These are phyloP conservation scores for Lolium rigidum DNA, from an alignment of 176 grass and related monocot genomes.

Conservation along the genomic window DNA sequence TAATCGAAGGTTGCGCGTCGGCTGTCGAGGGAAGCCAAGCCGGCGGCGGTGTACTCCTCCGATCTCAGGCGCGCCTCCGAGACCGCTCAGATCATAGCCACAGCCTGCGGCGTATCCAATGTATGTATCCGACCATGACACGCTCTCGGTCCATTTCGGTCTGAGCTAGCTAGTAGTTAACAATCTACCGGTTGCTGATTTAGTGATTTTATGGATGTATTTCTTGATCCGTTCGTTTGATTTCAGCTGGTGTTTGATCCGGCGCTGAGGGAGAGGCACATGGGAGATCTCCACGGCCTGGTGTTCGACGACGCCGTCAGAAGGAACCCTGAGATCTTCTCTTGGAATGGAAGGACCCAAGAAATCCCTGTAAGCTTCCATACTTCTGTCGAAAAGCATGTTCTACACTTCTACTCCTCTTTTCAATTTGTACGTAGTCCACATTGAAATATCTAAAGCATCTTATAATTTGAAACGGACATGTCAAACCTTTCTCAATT, in stretches of 20 bases:
- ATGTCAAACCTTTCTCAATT: no score
- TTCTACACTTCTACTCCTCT: no score
- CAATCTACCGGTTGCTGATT: not conserved
- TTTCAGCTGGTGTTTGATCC: slow-evolving; percentile 59
- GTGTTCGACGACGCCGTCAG: slow-evolving; percentile 55
- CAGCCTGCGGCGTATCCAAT: slow-evolving; percentile 44
- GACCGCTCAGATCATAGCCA: slow-evolving; percentile 60
- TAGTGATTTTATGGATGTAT: not conserved
- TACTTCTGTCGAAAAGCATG: not conserved
- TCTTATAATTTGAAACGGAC: no score
- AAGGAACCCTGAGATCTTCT: slow-evolving; percentile 52
- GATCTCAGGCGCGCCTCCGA: slow-evolving; percentile 69
- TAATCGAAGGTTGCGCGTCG: slow-evolving; percentile 49
- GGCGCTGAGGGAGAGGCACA: slow-evolving; percentile 68
- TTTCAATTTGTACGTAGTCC: no score
- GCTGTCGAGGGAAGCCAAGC: slow-evolving; percentile 61
- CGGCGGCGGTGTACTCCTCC: slow-evolving; percentile 65
- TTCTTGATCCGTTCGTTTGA: not conserved
- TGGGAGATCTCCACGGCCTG: slow-evolving; percentile 73
- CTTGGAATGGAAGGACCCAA: slow-evolving; percentile 44
- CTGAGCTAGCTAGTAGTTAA: no score
- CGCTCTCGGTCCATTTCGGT: no score
- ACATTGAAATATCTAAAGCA: no score
- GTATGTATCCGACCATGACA: slow-evolving; percentile 19
- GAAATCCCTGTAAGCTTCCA: slow-evolving; percentile 62